A percentile compares a stretch with the other conserved stretches of the same genome.
phyloP scores from a whole-genome alignment of 2,329 filamentous ascomycete genomes.

The Aspergillus puulaauensis region DNA sequence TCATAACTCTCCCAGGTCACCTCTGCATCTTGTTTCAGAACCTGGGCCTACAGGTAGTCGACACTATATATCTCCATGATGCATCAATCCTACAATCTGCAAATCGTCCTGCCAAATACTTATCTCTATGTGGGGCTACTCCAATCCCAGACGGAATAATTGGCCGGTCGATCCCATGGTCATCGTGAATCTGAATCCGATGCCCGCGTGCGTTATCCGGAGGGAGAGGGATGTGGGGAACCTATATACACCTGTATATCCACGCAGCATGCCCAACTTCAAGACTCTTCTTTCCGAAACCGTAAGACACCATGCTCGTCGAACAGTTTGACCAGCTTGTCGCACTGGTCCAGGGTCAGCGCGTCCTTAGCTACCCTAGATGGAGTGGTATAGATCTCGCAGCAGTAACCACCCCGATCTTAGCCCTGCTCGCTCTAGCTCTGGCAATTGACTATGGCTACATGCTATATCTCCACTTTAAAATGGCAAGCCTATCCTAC shows the following conservation, averaged over 20 bases:
- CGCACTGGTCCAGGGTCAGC: not conserved
- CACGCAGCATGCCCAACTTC: too few relatives aligned
- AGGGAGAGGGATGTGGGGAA: not conserved
- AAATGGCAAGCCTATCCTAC: not conserved
- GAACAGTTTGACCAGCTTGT: not conserved
- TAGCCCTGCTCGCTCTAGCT: not conserved
- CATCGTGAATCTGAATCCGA: too few relatives aligned
- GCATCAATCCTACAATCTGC: too few relatives aligned
- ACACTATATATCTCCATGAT: too few relatives aligned
- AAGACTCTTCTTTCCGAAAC: not conserved
- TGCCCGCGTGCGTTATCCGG: not conserved
- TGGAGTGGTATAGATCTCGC: not conserved
- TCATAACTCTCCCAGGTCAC: too few relatives aligned
- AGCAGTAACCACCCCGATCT: not conserved
- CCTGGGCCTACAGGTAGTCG: too few relatives aligned
- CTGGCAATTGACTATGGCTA: not conserved
- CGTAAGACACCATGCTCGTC: not conserved
- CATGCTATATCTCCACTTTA: not conserved
- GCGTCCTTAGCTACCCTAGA: not conserved
- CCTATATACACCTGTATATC: not conserved
- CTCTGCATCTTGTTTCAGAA: too few relatives aligned
- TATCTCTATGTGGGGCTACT: too few relatives aligned
- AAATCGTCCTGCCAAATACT: too few relatives aligned
- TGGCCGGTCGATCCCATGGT: too few relatives aligned
- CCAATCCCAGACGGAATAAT: too few relatives aligned